These are phyloP conservation scores for Leccinum huronense DNA, from an alignment of 1,284 basidiomycete genomes.

Conservation along the genomic window DNA sequence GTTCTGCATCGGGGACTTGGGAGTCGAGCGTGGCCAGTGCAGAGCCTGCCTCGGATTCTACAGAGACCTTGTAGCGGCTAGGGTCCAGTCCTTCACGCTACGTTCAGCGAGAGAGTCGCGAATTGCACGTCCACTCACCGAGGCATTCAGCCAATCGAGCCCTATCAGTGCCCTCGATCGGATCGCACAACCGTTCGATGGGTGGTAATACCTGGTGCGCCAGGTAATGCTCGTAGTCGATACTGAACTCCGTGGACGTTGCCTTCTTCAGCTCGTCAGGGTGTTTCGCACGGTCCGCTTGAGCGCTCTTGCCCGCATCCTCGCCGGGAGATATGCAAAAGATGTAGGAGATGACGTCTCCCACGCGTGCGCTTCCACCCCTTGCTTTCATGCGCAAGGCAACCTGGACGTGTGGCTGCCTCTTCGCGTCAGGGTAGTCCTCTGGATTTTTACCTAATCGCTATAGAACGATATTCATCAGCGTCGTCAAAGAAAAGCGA, in stretches of 20 bases:
- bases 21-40: conserved; percentile 86
- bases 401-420: conserved; percentile 96
- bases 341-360: conserved; percentile 96
- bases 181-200: conserved; percentile 92
- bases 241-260: conserved; percentile 58
- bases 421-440: conserved; percentile 95
- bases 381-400: conserved; percentile 88
- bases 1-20: conserved; percentile 84
- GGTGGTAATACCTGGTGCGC: conserved; percentile 92
- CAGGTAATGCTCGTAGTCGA: conserved; percentile 93
- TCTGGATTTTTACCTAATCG: conserved; percentile 92
- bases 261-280: conserved; percentile 87
- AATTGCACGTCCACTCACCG: conserved; percentile 48
- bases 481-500: conserved; percentile 11
- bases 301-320: conserved; percentile 70
- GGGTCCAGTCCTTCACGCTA: conserved; percentile 74
- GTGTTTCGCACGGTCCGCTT: conserved; percentile 91
- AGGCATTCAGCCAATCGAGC: conserved; percentile 92
- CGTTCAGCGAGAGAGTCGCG: conserved; percentile 8
- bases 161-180: conserved; percentile 94
- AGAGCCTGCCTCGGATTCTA: conserved; percentile 55
- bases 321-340: conserved; percentile 85
- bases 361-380: conserved; percentile 76
- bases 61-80: conserved; percentile 60
- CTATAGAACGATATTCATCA: conserved; percentile 40